Conservation (phyloP, 805 yeast species). For the Candida coquimbonensis region DNA sequence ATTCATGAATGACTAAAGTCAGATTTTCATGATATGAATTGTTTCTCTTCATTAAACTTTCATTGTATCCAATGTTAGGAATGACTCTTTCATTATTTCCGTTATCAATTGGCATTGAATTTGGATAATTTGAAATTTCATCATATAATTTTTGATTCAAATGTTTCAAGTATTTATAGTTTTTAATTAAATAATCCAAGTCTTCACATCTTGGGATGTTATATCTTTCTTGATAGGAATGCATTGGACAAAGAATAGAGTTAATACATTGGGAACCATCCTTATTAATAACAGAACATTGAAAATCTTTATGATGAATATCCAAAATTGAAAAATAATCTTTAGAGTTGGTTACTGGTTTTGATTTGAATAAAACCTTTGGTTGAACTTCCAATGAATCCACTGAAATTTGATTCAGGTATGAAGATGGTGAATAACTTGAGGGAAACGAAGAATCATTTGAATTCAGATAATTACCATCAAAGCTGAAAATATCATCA, state of each 20-base stretch:
- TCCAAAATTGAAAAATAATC: conserved; percentile 9
- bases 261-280: conserved; percentile 11
- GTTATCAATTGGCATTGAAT: too few relatives aligned
- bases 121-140: background rate
- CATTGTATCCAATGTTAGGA: too few relatives aligned
- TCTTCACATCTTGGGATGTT: conserved; percentile 10
- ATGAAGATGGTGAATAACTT: conserved; percentile 6
- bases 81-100: too few relatives aligned
- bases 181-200: conserved; percentile 10
- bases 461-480: background rate
- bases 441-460: background rate
- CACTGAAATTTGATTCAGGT: background rate
- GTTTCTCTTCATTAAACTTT: conserved; percentile 10
- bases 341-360: background rate
- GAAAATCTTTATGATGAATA: conserved; percentile 15
- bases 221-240: conserved; percentile 9
- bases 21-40: conserved; percentile 6
- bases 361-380: background rate
- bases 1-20: background rate
- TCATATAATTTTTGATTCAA: conserved; percentile 1
- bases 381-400: too few relatives aligned
- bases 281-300: conserved; percentile 13
- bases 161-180: conserved; percentile 31
- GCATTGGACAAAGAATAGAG: conserved; percentile 12
- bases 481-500: conserved; percentile 3